These are phyloP conservation scores for Myxozyma kluyveri DNA, from an alignment of 805 yeast species.

Conservation along the genomic window DNA sequence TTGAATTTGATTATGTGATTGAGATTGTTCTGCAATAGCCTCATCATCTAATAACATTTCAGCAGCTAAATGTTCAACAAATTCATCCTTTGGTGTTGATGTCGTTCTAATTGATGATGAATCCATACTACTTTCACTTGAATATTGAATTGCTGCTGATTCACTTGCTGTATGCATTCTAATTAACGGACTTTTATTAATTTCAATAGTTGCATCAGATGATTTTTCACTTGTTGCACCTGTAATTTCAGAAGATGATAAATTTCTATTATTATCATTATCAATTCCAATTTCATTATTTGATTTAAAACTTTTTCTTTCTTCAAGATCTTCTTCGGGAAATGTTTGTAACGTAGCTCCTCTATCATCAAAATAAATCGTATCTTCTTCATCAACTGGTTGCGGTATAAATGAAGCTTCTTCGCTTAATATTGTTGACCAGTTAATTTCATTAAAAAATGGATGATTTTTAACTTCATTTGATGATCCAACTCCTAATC, in stretches of 20 bases:
- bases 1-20: neutral
- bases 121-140: neutral
- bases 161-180: neutral
- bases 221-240: neutral
- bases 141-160: neutral
- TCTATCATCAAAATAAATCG: slow-evolving; percentile 86
- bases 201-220: neutral
- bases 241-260: neutral
- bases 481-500: slow-evolving; percentile 76
- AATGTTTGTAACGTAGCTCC: slow-evolving; percentile 77
- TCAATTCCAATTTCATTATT: too few species aligned
- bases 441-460: slow-evolving; percentile 67
- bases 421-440: slow-evolving; percentile 71
- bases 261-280: neutral
- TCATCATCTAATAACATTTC: neutral
- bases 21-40: neutral
- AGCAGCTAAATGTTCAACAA: neutral
- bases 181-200: too few species aligned
- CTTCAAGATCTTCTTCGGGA: slow-evolving; percentile 44
- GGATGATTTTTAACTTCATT: slow-evolving; percentile 76
- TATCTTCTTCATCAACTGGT: slow-evolving; percentile 74
- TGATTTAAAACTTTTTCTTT: slow-evolving; percentile 39
- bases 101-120: neutral
- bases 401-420: slow-evolving; percentile 80
- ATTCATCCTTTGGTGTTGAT: neutral